Conservation (phyloP, 768 basidiomycete genomes). For the Boletellus ananas region DNA sequence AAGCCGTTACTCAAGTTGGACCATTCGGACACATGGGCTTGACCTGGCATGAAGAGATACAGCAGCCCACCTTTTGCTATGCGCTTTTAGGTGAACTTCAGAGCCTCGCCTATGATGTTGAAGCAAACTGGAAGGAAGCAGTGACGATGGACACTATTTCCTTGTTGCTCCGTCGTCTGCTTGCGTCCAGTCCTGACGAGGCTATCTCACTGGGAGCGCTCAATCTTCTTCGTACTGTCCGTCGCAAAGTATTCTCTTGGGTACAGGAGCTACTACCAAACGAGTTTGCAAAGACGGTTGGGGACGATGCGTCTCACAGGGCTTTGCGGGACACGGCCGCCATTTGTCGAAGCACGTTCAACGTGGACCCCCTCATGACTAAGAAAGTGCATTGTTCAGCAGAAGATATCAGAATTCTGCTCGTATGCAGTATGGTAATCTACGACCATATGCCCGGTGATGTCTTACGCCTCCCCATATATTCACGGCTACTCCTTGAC, state of each 20-base stretch:
- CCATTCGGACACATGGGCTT: constrained; percentile 14
- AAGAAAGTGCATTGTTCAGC: constrained; percentile 15
- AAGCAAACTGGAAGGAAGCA: constrained; percentile 39
- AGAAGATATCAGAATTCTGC: constrained; percentile 26
- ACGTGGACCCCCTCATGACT: constrained; percentile 8
- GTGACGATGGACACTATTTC: constrained; percentile 31
- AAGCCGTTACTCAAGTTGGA: constrained; percentile 44
- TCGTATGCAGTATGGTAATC: constrained; percentile 32
- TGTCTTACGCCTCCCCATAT: background rate
- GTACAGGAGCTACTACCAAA: constrained; percentile 26
- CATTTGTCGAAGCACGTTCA: constrained; percentile 29
- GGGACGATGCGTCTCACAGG: constrained; percentile 1
- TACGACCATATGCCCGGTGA: constrained; percentile 28
- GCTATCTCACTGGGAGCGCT: constrained; percentile 18
- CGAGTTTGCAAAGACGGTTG: constrained; percentile 9
- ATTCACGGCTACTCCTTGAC: constrained; percentile 24
- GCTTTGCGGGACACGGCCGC: constrained; percentile 17
- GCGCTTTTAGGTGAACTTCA: constrained; percentile 34
- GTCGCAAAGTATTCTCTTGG: constrained; percentile 35
- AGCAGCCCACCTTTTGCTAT: constrained; percentile 27
- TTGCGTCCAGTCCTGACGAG: constrained; percentile 19
- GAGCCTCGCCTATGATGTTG: constrained; percentile 32
- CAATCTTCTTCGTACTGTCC: constrained; percentile 28
- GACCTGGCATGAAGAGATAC: constrained; percentile 40
- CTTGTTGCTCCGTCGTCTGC: constrained; percentile 33